Percentiles rank a stretch among this genome's conserved stretches.
phyloP scores from a whole-genome alignment of 2,329 filamentous ascomycete species.

The Dactylellina drechsleri region DNA sequence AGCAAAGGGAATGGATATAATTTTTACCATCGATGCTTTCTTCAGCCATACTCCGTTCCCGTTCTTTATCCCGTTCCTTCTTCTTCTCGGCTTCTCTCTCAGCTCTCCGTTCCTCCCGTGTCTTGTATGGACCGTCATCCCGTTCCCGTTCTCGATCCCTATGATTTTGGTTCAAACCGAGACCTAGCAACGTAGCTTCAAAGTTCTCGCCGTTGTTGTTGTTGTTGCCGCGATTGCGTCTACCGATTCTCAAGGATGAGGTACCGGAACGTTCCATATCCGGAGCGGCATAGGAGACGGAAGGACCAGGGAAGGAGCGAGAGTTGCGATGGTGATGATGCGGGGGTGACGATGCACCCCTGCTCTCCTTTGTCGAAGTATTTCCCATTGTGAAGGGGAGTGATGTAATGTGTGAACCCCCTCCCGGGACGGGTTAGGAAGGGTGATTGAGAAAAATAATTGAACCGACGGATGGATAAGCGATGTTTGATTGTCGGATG shows the following conservation, averaged over 20 bases:
- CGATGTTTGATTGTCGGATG: no score
- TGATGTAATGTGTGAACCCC: conserved; percentile 15
- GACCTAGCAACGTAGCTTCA: conserved; percentile 56
- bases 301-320: conserved; percentile 54
- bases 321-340: conserved; percentile 55
- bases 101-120: conserved; percentile 72
- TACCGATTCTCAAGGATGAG: conserved; percentile 41
- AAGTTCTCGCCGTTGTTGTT: conserved; percentile 43
- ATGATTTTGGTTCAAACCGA: conserved; percentile 54
- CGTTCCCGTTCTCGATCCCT: conserved; percentile 55
- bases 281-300: conserved; percentile 51
- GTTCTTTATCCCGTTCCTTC: conserved; percentile 79
- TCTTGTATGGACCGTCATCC: conserved; percentile 45
- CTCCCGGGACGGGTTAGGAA: conserved; percentile 7
- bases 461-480: neutral
- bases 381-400: conserved; percentile 57
- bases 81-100: conserved; percentile 93
- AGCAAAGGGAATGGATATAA: conserved; percentile 12
- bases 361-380: conserved; percentile 59
- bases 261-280: conserved; percentile 46
- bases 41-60: conserved; percentile 87
- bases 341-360: conserved; percentile 55
- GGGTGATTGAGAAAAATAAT: conserved; percentile 1
- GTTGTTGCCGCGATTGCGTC: conserved; percentile 34
- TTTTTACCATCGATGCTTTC: conserved; percentile 80